Evolutionary conservation across 495 filamentous ascomycete genomes (phyloP), one percentile per base, ranked within the genome.

Genomic region (Penicillium taxi): DNA sequence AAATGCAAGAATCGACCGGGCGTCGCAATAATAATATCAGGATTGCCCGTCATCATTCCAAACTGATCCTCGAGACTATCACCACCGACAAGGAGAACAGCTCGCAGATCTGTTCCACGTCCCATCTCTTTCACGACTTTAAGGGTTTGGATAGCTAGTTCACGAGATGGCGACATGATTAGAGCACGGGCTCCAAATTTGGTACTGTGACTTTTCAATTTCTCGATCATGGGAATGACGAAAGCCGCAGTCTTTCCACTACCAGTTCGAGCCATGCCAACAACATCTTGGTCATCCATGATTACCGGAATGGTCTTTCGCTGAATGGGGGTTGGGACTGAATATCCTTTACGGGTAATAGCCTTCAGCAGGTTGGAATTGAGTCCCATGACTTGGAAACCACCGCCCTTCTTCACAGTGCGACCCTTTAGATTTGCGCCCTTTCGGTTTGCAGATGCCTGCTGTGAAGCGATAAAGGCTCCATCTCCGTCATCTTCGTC

Each of bases 31-130:
- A 96, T 74, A 44, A 98, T 87, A 59, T 98, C 91, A 1, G 91
- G 93, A 56, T 96, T 96, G 27, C 79, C 70, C 0, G 89, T 77
- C 88, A 99, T 94, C 57, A 83, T 73, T 32, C 77, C 73, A 55
- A 96, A 99, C 61, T 99, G 91, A 29, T 96, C 93, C 55, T 99
- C 93, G 32, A 99, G 51, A 45, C 84, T 89, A 58, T 99, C 91
- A 51, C 91, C 91, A 58, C 91, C 91, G 30, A 96, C 88, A 7
- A 96, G 74, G 17, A 98, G 66, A 13, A 94, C 81, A 4, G 78
- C 78, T 58, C 84, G 87, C 29, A 99, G 60, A 62, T 96, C 89
- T 1, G 89, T 95, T 4, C 93, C 91, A 41, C 79, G 73, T 9
- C 86, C 78, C 40, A 99, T 74, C 52, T 96, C 89, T 67, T 94